A percentile compares a stretch with the other conserved stretches of the same genome.
Conservation (phyloP, 2,329 filamentous ascomycete genomes). For the Calonectria ilicicola region DNA sequence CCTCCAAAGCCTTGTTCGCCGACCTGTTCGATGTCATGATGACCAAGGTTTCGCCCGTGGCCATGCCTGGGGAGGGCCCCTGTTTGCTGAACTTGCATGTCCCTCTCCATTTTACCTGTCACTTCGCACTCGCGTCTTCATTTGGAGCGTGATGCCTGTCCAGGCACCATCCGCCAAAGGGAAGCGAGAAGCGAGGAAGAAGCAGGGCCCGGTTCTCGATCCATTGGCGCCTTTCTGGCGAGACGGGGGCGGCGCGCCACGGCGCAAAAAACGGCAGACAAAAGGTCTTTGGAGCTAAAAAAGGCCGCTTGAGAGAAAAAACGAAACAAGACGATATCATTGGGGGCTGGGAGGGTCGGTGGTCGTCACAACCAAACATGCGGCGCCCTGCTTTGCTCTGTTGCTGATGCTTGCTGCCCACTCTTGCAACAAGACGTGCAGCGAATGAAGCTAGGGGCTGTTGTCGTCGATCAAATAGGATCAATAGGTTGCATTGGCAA, state of each 20-base stretch:
- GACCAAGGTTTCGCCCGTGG: not conserved
- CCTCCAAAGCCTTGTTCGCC: not conserved
- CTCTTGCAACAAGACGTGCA: conserved; percentile 1
- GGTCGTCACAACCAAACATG: not conserved
- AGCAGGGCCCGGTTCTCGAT: not conserved
- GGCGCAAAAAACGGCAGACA: conserved; percentile 6
- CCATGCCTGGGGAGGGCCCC: not conserved
- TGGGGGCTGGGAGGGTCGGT: not conserved
- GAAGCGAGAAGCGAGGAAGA: not conserved
- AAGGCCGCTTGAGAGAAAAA: not conserved
- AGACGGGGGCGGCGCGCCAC: not conserved
- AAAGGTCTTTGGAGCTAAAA: conserved; percentile 9
- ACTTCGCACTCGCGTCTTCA: not conserved
- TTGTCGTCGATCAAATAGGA: conserved; percentile 17
- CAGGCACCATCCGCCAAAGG: not conserved
- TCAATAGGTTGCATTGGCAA: conserved; percentile 41
- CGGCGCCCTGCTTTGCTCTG: not conserved
- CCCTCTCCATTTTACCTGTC: not conserved
- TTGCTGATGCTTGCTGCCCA: conserved; percentile 4
- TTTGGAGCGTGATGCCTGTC: not conserved
- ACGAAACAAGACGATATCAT: not conserved
- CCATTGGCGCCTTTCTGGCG: not conserved
- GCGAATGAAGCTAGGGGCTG: conserved; percentile 7
- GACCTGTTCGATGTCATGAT: not conserved
- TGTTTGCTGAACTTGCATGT: not conserved